Evolutionary conservation across 2,329 filamentous ascomycete species (phyloP).

Genomic region (Talaromyces albobiverticillius): DNA sequence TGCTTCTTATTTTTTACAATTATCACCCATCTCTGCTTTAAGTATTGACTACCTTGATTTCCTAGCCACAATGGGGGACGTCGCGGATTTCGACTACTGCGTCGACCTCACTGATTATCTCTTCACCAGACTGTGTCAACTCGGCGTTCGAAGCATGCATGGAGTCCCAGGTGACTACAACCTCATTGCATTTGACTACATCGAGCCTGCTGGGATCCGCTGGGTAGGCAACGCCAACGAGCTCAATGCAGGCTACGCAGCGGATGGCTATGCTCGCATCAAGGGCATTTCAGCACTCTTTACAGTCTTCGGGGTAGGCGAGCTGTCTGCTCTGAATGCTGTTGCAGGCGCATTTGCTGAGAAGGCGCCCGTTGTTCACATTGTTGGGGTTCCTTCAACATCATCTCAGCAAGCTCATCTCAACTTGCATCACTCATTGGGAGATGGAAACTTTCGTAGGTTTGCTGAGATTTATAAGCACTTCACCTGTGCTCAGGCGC

Average conservation of each 20-base stretch:
- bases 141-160: constrained; percentile 64
- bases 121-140: constrained; percentile 61
- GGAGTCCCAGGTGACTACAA: constrained; percentile 75
- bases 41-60: too few relatives aligned
- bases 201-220: constrained; percentile 56
- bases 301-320: constrained; percentile 72
- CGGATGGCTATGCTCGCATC: constrained; percentile 75
- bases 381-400: constrained; percentile 55
- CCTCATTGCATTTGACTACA: constrained; percentile 64
- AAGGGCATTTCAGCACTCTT: constrained; percentile 68
- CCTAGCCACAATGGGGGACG: too few relatives aligned
- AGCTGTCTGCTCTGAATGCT: constrained; percentile 67
- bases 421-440: too few relatives aligned
- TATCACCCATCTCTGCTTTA: too few relatives aligned
- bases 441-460: too few relatives aligned
- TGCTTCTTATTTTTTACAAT: too few relatives aligned
- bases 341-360: constrained; percentile 73
- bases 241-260: constrained; percentile 70
- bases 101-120: constrained; percentile 48
- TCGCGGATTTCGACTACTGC: too few relatives aligned
- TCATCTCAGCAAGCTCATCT: constrained; percentile 50
- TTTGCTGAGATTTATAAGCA: too few relatives aligned
- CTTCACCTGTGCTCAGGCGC: constrained; percentile 67
- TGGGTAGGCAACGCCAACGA: constrained; percentile 70
- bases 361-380: constrained; percentile 64